phyloP scores from a whole-genome alignment of 768 basidiomycete species.

The Suillus discolor region DNA sequence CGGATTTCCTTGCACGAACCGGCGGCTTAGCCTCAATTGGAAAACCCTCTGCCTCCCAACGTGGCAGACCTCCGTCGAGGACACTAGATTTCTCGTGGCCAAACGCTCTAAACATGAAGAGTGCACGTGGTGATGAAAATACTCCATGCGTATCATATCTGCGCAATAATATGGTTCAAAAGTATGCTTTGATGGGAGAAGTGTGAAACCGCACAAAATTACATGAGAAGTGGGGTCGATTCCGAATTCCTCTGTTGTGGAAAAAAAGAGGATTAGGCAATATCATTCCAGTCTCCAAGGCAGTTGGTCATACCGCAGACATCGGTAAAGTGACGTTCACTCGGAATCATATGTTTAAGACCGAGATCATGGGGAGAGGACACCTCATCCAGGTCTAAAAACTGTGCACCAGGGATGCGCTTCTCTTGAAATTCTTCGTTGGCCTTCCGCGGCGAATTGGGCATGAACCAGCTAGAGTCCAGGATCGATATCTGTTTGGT shows the following conservation, averaged over 20 bases:
- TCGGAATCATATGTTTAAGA: constrained; percentile 94
- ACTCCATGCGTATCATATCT: constrained; percentile 91
- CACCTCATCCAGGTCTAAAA: constrained; percentile 81
- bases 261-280: constrained; percentile 13
- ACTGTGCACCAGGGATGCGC: constrained; percentile 71
- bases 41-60: constrained; percentile 72
- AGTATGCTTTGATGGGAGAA: constrained; percentile 7
- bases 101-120: constrained; percentile 94
- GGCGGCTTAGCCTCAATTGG: constrained; percentile 44
- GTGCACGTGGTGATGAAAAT: constrained; percentile 89
- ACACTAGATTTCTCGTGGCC: constrained; percentile 86
- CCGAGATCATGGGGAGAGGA: constrained; percentile 74
- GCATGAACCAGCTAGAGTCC: constrained; percentile 96
- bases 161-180: constrained; percentile 15
- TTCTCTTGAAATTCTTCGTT: constrained; percentile 66
- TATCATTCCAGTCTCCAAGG: constrained; percentile 7
- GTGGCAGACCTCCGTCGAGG: constrained; percentile 90
- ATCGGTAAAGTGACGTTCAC: constrained; percentile 64
- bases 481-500: constrained; percentile 40
- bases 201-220: constrained; percentile 58
- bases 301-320: constrained; percentile 67
- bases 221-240: constrained; percentile 78
- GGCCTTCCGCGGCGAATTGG: constrained; percentile 73
- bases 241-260: constrained; percentile 62
- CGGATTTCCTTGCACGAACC: constrained; percentile 25